phyloP scores from a whole-genome alignment of 768 basidiomycete genomes.

The Trametes cinnabarina region DNA sequence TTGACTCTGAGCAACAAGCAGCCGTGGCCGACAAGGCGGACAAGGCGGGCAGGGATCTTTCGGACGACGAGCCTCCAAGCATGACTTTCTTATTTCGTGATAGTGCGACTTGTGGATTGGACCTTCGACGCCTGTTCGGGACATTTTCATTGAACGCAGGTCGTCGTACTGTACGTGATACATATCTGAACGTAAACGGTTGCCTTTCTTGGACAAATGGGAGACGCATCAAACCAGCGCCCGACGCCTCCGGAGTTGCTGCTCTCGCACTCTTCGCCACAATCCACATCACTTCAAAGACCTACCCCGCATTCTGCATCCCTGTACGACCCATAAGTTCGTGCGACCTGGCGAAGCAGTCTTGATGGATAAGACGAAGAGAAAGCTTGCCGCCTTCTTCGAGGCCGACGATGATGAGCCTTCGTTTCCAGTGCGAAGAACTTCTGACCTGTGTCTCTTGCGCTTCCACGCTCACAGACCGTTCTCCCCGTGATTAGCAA shows the following conservation, averaged over 20 bases:
- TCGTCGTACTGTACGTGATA: no score
- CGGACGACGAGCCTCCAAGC: no score
- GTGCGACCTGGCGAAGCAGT: neutral
- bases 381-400: constrained; percentile 75
- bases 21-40: no score
- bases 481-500: constrained; percentile 56
- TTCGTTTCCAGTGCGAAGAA: constrained; percentile 90
- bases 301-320: neutral
- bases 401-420: constrained; percentile 82
- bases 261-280: neutral
- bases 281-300: neutral
- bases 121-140: no score
- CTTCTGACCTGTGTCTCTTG: constrained; percentile 55
- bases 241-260: neutral
- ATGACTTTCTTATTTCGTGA: no score
- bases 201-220: neutral
- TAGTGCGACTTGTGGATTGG: no score
- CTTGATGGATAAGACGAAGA: constrained; percentile 66
- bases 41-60: no score
- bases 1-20: no score
- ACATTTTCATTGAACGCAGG: no score
- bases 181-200: constrained; percentile 2
- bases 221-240: neutral
- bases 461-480: constrained; percentile 60
- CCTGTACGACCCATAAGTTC: neutral